Percentiles rank a stretch among this genome's conserved stretches.
phyloP scores from a whole-genome alignment of 2,329 filamentous ascomycete genomes.

The Talaromyces sp. region DNA sequence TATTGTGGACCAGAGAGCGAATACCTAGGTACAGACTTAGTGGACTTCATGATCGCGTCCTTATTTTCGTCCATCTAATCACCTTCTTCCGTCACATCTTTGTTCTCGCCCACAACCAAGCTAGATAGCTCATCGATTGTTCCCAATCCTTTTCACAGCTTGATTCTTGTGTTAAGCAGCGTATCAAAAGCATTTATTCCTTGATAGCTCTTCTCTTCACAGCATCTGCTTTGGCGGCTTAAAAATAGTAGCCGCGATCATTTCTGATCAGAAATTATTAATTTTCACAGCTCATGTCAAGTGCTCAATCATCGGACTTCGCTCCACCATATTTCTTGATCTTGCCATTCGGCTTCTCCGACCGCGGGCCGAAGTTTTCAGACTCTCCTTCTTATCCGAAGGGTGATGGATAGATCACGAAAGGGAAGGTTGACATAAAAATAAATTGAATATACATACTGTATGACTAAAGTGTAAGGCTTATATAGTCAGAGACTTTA shows the following conservation, averaged over 20 bases:
- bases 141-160: conserved; percentile 86
- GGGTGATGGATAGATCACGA: too few relatives aligned
- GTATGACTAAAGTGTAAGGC: too few relatives aligned
- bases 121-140: conserved; percentile 73
- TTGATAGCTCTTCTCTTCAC: conserved; percentile 87
- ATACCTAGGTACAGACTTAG: conserved; percentile 82
- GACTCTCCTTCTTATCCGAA: conserved; percentile 28
- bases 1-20: conserved; percentile 79
- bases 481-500: too few relatives aligned
- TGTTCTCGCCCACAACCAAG: conserved; percentile 45
- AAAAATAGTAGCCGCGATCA: conserved; percentile 64
- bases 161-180: conserved; percentile 85
- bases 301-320: conserved; percentile 49
- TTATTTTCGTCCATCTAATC: conserved; percentile 23
- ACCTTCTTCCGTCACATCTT: conserved; percentile 11
- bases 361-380: conserved; percentile 18
- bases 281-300: conserved; percentile 66
- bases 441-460: too few relatives aligned
- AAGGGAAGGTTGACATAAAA: too few relatives aligned
- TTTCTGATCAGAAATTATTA: conserved; percentile 70
- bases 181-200: conserved; percentile 82
- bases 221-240: conserved; percentile 74
- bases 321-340: background rate
- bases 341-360: conserved; percentile 18
- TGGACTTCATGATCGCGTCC: conserved; percentile 68